Evolutionary conservation across 2,329 filamentous ascomycete genomes (phyloP).

Genomic region (Mycosphaerella sp.): DNA sequence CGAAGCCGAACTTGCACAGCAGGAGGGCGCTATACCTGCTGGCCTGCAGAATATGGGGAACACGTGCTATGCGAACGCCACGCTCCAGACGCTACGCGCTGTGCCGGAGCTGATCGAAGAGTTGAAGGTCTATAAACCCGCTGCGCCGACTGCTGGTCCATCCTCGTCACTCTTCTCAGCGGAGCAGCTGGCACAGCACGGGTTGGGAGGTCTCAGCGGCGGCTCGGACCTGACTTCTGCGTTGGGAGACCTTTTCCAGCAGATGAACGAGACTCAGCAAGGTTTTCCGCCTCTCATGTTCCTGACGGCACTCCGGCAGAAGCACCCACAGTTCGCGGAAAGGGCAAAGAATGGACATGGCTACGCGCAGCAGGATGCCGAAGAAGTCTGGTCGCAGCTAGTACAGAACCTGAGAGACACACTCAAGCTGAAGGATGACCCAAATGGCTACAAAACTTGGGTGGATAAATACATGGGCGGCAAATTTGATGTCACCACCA

Average conservation of each 20-base stretch:
- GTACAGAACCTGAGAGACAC: conserved; percentile 74
- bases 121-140: conserved; percentile 55
- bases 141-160: conserved; percentile 20
- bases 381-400: conserved; percentile 97
- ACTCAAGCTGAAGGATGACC: conserved; percentile 57
- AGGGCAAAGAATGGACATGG: conserved; percentile 72
- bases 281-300: conserved; percentile 81
- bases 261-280: conserved; percentile 83
- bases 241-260: conserved; percentile 75
- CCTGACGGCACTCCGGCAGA: conserved; percentile 66
- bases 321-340: conserved; percentile 91
- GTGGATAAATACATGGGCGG: conserved; percentile 89
- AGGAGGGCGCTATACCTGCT: conserved; percentile 76
- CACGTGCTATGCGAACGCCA: conserved; percentile 97
- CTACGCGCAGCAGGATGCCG: conserved; percentile 96
- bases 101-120: conserved; percentile 87
- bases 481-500: conserved; percentile 67
- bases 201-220: conserved; percentile 52
- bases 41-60: conserved; percentile 91
- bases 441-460: conserved; percentile 53
- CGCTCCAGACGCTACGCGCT: conserved; percentile 79
- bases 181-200: conserved; percentile 42
- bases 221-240: conserved; percentile 68
- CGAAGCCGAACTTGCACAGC: conserved; percentile 78
- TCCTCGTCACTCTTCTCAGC: conserved; percentile 31